A percentile compares a stretch with the other conserved stretches of the same genome.
Evolutionary conservation across 345 rosid species (phyloP).

Genomic region (Citrus unshiu): DNA sequence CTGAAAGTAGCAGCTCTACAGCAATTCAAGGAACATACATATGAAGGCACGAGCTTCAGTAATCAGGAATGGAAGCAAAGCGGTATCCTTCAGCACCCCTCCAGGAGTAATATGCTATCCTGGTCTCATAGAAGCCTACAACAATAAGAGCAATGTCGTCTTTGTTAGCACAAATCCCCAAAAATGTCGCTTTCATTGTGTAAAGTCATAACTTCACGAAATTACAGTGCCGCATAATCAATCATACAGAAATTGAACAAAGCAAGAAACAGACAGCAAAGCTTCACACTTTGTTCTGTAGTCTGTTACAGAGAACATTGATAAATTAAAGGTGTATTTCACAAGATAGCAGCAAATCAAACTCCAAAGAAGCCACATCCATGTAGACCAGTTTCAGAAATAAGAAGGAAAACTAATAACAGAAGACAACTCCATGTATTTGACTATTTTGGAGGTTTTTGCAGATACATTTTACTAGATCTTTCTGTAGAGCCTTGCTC

Average conservation of each 20-base stretch:
- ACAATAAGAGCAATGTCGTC: neutral
- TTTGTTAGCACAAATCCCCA: neutral
- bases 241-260: neutral
- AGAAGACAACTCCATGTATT: neutral
- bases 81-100: constrained; percentile 81
- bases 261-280: neutral
- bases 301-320: neutral
- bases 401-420: neutral
- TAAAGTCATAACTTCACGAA: neutral
- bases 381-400: neutral
- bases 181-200: neutral
- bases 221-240: neutral
- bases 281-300: neutral
- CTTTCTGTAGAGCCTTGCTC: neutral
- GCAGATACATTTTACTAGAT: neutral
- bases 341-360: neutral
- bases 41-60: constrained; percentile 25
- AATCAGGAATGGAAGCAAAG: constrained; percentile 75
- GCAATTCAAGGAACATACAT: neutral
- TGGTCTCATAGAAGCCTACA: constrained; percentile 86
- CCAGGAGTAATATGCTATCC: constrained; percentile 90
- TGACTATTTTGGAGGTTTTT: neutral
- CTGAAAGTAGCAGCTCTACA: neutral
- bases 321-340: neutral
- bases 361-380: neutral